Conservation (phyloP, 192 early-diverging fungal species). For the Coemansia sp. region DNA sequence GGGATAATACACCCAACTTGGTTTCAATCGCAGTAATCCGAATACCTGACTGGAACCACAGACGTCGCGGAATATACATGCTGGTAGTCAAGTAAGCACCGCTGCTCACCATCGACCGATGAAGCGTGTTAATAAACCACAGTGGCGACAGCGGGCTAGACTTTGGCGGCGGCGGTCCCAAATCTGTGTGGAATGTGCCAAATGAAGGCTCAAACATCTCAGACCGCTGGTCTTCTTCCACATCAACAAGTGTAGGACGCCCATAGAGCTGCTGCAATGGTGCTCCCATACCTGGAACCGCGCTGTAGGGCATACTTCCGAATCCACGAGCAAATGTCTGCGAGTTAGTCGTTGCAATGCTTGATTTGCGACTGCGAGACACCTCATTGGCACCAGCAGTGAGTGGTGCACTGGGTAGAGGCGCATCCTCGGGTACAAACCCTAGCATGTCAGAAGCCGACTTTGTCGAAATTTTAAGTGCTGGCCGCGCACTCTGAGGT, state of each 20-base stretch:
- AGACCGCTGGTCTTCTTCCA: conserved; percentile 52
- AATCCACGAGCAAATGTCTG: conserved; percentile 13
- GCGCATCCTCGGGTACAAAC: conserved; percentile 34
- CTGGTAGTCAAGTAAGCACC: conserved; percentile 51
- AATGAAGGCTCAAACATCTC: conserved; percentile 55
- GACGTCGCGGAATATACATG: conserved; percentile 50
- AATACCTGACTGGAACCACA: conserved; percentile 56
- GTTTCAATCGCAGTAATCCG: conserved; percentile 54
- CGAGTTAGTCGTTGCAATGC: conserved; percentile 34
- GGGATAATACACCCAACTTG: conserved; percentile 49
- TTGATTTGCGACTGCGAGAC: conserved; percentile 46
- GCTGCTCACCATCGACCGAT: conserved; percentile 45
- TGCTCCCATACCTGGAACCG: not conserved
- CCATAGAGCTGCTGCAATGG: conserved; percentile 18
- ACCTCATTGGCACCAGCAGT: conserved; percentile 27
- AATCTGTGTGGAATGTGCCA: conserved; percentile 47
- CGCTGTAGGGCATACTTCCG: not conserved
- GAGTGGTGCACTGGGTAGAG: conserved; percentile 25
- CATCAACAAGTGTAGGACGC: conserved; percentile 42
- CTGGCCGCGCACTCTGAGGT: conserved; percentile 26
- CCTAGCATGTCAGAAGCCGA: conserved; percentile 32
- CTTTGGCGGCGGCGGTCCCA: conserved; percentile 48
- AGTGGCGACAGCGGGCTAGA: conserved; percentile 48
- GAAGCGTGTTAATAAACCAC: conserved; percentile 54
- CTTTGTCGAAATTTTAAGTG: conserved; percentile 43